Base-by-base conservation (phyloP, 805 yeast species). In the Lipomyces mesembrius region DNA sequence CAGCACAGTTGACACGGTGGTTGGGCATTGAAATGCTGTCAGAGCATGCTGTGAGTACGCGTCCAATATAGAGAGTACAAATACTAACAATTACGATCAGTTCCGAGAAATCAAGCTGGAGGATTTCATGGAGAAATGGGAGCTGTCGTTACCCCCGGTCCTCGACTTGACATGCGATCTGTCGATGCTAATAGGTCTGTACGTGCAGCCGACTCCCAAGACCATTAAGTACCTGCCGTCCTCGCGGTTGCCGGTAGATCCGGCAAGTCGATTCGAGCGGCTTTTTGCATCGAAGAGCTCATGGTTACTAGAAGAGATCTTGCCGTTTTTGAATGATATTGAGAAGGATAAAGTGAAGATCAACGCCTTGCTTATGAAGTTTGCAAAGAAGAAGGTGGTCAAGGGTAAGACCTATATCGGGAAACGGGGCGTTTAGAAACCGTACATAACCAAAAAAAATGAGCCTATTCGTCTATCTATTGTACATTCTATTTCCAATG, bases 271-370 rank as follows among this genome's bases (percentile, higher is more conserved):
- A 66, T 82, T 90, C 71, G 78, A 79, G 52, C 77, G 80, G 60
- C 77, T 90, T 32, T 87, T 90, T 73, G 77, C 79, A 34, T 68
- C 83, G 55, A 90, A 89, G 74, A 71, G 82, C 0, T 78, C 79
- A 8, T 90, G 95, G 95, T 82, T 79, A 0, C 64, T 88, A n/a
- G 79, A 79, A 0, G 92, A 89, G 34, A 80, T 90, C 2, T 80
- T 77, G 55, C 93, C 95, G 8, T 88, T 85, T 72, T 77, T 92
- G 12, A 83, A 82, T 20, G 89, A 87, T 53, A 75, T 89, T 39
- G 86, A 88, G 74, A 77, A 77, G 1, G 84, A 83, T 64, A 83
- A 83, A 9, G 64, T 84, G 39, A 88, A 85, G 75, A 77, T 83
- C 20, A 92, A 88, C 37, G 83, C 79, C 60, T 86, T 87, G 70